Evolutionary conservation across 805 yeast genomes (phyloP).

Genomic region (Metschnikowia sp.): DNA sequence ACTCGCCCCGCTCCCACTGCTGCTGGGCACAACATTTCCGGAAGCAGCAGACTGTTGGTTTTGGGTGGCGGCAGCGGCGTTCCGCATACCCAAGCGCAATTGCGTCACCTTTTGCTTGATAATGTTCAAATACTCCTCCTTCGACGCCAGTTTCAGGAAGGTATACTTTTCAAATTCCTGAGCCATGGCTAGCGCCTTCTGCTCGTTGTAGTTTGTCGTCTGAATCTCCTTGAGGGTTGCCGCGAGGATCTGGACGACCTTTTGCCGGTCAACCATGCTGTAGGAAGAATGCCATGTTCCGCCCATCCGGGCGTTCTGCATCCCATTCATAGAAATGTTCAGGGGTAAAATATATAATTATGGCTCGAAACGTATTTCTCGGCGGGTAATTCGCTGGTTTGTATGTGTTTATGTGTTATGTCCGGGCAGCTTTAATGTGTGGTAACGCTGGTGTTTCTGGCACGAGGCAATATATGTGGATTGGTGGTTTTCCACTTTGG

Average conservation of each 20-base stretch:
- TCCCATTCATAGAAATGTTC: slow-evolving; percentile 15
- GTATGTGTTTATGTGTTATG: no score
- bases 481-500: no score
- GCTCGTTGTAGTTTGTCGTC: slow-evolving; percentile 29
- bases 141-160: slow-evolving; percentile 53
- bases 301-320: slow-evolving; percentile 21
- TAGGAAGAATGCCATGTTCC: slow-evolving; percentile 26
- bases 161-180: slow-evolving; percentile 70
- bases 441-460: no score
- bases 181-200: slow-evolving; percentile 47
- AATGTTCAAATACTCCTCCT: slow-evolving; percentile 52
- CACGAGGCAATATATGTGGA: no score
- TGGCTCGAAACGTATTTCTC: no score
- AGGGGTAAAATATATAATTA: neutral
- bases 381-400: no score
- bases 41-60: neutral
- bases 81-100: slow-evolving; percentile 21
- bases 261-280: slow-evolving; percentile 34
- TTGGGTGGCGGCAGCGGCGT: slow-evolving; percentile 10
- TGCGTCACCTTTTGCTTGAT: slow-evolving; percentile 39
- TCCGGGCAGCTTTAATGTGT: no score
- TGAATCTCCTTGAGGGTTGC: slow-evolving; percentile 38
- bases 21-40: neutral
- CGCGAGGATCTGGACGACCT: slow-evolving; percentile 37
- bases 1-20: neutral